Evolutionary conservation across 2,329 filamentous ascomycete species (phyloP).

Genomic region (Aspergillus vadensis): DNA sequence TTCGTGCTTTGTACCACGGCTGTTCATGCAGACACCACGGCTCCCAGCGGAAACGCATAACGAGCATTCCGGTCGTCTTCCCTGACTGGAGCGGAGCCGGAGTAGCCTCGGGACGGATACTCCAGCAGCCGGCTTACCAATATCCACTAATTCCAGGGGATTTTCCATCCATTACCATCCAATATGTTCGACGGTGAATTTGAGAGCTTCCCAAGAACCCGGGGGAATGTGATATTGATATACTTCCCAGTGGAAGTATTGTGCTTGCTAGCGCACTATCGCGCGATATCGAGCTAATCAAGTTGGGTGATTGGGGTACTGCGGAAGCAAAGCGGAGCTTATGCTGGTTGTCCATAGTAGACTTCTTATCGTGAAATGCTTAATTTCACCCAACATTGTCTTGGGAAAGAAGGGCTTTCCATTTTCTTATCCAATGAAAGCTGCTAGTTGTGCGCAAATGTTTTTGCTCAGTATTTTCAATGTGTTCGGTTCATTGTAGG

Average conservation of each 20-base stretch:
- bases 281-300: neutral
- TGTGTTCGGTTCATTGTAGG: neutral
- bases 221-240: neutral
- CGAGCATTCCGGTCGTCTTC: neutral
- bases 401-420: neutral
- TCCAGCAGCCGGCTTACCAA: slow-evolving; percentile 8
- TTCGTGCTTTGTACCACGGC: neutral
- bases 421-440: neutral
- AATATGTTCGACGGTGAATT: neutral
- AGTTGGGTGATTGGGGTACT: neutral
- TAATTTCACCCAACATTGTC: neutral
- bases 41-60: neutral
- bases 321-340: neutral
- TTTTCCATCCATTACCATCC: neutral
- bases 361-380: neutral
- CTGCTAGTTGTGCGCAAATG: neutral
- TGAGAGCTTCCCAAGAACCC: neutral
- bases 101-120: slow-evolving; percentile 7
- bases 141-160: neutral
- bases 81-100: neutral
- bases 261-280: neutral
- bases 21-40: neutral
- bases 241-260: neutral
- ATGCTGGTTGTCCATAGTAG: neutral
- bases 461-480: neutral